phyloP scores from a whole-genome alignment of 2,329 filamentous ascomycete species.

The Apiospora sp. region DNA sequence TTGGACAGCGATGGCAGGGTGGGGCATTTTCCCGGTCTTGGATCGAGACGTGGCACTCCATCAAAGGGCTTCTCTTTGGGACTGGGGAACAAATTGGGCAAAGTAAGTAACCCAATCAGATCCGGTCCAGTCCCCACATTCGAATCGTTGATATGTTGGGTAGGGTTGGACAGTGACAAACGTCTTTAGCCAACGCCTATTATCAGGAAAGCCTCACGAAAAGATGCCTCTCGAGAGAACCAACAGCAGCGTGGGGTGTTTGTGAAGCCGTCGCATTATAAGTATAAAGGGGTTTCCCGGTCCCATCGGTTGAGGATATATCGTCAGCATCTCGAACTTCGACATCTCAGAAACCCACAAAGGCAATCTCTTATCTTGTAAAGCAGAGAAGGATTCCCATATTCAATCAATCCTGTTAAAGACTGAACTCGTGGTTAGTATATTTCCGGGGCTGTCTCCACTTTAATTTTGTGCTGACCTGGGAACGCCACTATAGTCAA shows the following conservation, averaged over 20 bases:
- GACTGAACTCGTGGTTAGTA: neutral
- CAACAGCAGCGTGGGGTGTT: conserved; percentile 16
- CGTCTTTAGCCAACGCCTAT: conserved; percentile 3
- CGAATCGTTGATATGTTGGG: neutral
- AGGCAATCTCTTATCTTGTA: neutral
- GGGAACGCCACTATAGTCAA: neutral
- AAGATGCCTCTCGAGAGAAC: conserved; percentile 14
- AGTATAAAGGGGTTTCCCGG: conserved; percentile 6
- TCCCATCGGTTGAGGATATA: neutral
- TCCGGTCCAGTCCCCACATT: neutral
- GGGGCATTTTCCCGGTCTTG: conserved; percentile 10
- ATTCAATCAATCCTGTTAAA: neutral
- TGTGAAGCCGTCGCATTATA: conserved; percentile 4
- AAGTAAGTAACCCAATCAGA: neutral
- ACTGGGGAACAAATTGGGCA: neutral
- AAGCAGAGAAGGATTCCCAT: neutral
- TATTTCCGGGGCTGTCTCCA: neutral
- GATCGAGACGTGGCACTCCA: conserved; percentile 15
- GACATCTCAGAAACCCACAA: neutral
- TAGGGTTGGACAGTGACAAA: neutral
- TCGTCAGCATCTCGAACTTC: neutral
- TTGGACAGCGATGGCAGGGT: neutral
- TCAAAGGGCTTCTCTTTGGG: neutral
- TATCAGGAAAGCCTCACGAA: conserved; percentile 10
- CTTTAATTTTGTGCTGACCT: conserved; percentile 9